Conservation (phyloP, 345 rosid genomes). For the Rhodamnia rubescens region DNA sequence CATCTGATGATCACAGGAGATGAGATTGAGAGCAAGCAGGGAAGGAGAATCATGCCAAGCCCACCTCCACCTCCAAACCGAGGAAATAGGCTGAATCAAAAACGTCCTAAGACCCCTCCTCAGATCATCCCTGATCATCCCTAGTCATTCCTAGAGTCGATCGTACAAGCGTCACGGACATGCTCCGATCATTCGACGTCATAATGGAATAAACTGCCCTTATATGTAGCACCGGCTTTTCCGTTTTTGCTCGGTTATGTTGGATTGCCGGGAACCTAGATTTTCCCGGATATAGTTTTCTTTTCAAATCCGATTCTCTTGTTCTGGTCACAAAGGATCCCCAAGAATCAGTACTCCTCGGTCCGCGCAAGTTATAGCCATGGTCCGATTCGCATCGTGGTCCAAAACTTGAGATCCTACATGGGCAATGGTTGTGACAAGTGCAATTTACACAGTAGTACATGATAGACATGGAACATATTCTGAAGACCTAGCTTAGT, state of each 20-base stretch:
- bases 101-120: neutral
- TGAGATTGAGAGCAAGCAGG: neutral
- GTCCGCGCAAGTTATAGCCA: neutral
- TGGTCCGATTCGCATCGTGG: neutral
- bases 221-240: neutral
- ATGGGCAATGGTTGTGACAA: neutral
- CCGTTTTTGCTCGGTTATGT: neutral
- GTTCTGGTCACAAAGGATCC: neutral
- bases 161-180: neutral
- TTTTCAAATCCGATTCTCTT: neutral
- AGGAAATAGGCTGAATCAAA: neutral
- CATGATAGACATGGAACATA: neutral
- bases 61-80: slow-evolving; percentile 7
- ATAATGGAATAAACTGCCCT: neutral
- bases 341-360: neutral
- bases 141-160: neutral
- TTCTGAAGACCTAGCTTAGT: neutral
- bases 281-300: neutral
- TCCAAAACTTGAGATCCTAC: neutral
- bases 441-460: neutral
- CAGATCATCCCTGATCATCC: neutral
- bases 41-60: neutral
- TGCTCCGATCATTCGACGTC: neutral
- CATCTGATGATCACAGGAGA: neutral
- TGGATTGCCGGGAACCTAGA: neutral